These are phyloP conservation scores for Tricholoma furcatifolium DNA, from an alignment of 768 basidiomycete species.

Conservation along the genomic window DNA sequence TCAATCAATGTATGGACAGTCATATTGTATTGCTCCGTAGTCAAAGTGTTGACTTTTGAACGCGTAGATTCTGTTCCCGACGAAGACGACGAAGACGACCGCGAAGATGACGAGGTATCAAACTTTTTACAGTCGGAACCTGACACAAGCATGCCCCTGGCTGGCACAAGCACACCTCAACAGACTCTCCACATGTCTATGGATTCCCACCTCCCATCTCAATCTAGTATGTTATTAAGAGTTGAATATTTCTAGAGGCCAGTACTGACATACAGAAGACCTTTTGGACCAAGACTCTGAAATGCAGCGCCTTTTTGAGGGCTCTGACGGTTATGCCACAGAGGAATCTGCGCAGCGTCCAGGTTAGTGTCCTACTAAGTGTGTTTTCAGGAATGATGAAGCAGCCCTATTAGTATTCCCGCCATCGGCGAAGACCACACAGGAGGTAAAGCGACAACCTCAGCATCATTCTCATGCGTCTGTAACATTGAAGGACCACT, in stretches of 20 bases:
- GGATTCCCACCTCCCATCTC: slow-evolving; percentile 44
- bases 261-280: slow-evolving; percentile 39
- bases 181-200: slow-evolving; percentile 54
- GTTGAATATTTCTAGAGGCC: slow-evolving; percentile 1
- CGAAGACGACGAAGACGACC: slow-evolving; percentile 34
- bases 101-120: slow-evolving; percentile 35
- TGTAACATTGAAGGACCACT: too few relatives aligned
- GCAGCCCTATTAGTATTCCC: too few relatives aligned
- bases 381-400: background rate
- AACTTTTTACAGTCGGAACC: slow-evolving; percentile 37
- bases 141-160: slow-evolving; percentile 42
- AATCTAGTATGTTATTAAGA: slow-evolving; percentile 46
- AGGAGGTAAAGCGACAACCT: background rate
- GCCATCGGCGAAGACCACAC: too few relatives aligned
- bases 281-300: slow-evolving; percentile 69
- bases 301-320: slow-evolving; percentile 65
- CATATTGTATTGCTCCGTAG: background rate
- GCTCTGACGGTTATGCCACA: slow-evolving; percentile 51
- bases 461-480: background rate
- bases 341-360: slow-evolving; percentile 23
- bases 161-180: slow-evolving; percentile 55
- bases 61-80: slow-evolving; percentile 13
- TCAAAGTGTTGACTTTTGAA: background rate
- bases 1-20: slow-evolving; percentile 34
- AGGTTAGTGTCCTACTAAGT: slow-evolving; percentile 9